Evolutionary conservation across 306 rosid genomes (phyloP).

Genomic region (Herpetospermum pedunculosum): DNA sequence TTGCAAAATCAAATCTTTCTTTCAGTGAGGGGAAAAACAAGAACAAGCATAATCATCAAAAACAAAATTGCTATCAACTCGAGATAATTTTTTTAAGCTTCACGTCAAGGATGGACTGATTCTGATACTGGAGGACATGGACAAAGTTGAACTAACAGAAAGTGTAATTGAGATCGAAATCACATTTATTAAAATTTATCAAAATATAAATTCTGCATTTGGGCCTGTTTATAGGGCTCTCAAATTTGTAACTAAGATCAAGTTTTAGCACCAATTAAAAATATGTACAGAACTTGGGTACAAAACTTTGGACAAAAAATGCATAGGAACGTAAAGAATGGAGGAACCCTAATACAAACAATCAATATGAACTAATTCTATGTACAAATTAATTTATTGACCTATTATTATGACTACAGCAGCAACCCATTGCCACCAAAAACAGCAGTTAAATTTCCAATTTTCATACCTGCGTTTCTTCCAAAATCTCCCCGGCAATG

Average conservation of each 20-base stretch:
- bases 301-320: neutral
- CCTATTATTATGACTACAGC: neutral
- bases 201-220: neutral
- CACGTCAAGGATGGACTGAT: too few species aligned
- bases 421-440: slow-evolving; percentile 8
- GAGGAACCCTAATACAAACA: too few species aligned
- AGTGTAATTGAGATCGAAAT: neutral
- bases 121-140: too few species aligned
- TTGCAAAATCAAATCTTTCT: too few species aligned
- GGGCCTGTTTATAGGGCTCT: neutral
- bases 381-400: neutral
- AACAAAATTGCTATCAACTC: too few species aligned
- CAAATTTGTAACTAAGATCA: neutral
- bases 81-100: too few species aligned
- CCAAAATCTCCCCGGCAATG: slow-evolving; percentile 37
- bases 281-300: neutral
- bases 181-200: neutral
- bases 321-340: neutral
- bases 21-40: too few species aligned
- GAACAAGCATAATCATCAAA: too few species aligned
- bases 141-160: too few species aligned
- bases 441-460: slow-evolving; percentile 42
- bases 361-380: neutral
- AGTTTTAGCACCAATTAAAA: neutral
- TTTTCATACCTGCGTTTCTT: slow-evolving; percentile 26